Evolutionary conservation across 148 eudicot species (phyloP).

Genomic region (Oxyria digyna): DNA sequence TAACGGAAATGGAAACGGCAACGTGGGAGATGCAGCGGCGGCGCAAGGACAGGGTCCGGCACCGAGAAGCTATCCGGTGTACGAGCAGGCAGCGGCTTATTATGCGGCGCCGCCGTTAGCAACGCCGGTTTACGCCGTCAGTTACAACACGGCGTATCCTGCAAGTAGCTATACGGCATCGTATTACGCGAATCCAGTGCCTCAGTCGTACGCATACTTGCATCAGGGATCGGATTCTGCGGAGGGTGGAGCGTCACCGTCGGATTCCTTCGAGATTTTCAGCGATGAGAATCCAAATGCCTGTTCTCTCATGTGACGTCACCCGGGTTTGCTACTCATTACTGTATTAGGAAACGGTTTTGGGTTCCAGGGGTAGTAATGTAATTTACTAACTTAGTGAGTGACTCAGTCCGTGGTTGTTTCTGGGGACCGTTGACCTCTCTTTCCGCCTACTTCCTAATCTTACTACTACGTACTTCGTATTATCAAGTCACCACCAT

Average conservation of each 20-base stretch:
- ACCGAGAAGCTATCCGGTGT: slow-evolving; percentile 15
- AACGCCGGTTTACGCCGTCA: slow-evolving; percentile 27
- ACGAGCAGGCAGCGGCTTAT: slow-evolving; percentile 27
- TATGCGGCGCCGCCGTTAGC: slow-evolving; percentile 19
- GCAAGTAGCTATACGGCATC: slow-evolving; percentile 43
- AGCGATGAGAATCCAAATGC: slow-evolving; percentile 91
- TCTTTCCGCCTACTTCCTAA: not conserved
- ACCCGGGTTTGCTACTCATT: too few relatives aligned
- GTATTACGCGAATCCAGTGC: slow-evolving; percentile 42
- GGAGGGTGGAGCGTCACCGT: slow-evolving; percentile 29
- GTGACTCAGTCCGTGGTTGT: not conserved
- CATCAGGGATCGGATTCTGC: slow-evolving; percentile 24
- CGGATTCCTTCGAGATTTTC: slow-evolving; percentile 67
- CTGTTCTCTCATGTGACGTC: slow-evolving; percentile 38
- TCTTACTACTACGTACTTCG: not conserved
- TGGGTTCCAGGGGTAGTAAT: not conserved
- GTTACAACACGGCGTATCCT: slow-evolving; percentile 65
- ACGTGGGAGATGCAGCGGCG: slow-evolving; percentile 17
- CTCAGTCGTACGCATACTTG: slow-evolving; percentile 29
- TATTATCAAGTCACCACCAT: too few relatives aligned
- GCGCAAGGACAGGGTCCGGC: slow-evolving; percentile 21
- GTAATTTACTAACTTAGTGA: not conserved
- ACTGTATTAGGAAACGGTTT: not conserved
- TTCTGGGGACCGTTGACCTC: not conserved
- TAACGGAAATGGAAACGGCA: slow-evolving; percentile 1